Evolutionary conservation across 768 basidiomycete species (phyloP), one percentile per base, ranked within the genome.

Genomic region (Hirschioporus abietinus): DNA sequence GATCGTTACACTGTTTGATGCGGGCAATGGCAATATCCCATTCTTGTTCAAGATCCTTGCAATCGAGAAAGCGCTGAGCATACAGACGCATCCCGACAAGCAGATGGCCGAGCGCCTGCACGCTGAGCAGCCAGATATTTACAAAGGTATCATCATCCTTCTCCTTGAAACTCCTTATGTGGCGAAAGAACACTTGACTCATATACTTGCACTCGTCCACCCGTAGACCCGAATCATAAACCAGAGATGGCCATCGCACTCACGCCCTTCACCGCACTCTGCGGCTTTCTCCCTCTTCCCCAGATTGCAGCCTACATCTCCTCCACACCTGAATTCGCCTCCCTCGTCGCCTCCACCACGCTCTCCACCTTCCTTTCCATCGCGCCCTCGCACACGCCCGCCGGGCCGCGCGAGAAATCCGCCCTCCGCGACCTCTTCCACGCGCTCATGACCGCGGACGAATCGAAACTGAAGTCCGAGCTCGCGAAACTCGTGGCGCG

Each of bases 161-260:
- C 17, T 60, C 8, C 52, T 12, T 35, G 34, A 35, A 10, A 15
- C 15, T 30, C 34, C 27, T 66, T 24, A 23, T 52, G 60, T 24
- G 20, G 26, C 25, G 57, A 63, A 60, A 30, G 30, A 30, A 30
- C 30, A 30, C 30, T 42, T 35, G 15, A 61, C 17, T 60, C 59
- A 35, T 69, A 30, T 2, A 30, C 30, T 66, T 70, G 25, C 73
- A 68, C 64, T 18, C 36, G n/a, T 35, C 15, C 57, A 17, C 42
- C 10, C 42, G 52, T 68, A 93, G 97, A 99, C 76, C 86, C 88
- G 6, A 99, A 99, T 74, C 97, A 99, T 72, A 99, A 99, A 77
- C 97, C 97, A 1, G 97, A 99, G 76, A 96, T 99, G 93, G 95
- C 96, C n/a, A 83, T 99, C 42, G 97, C 97, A 0, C 78, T 99